Percentiles rank a stretch among this genome's conserved stretches.
Conservation (phyloP, 2,329 filamentous ascomycete genomes). For the Fusarium haematococcum region DNA sequence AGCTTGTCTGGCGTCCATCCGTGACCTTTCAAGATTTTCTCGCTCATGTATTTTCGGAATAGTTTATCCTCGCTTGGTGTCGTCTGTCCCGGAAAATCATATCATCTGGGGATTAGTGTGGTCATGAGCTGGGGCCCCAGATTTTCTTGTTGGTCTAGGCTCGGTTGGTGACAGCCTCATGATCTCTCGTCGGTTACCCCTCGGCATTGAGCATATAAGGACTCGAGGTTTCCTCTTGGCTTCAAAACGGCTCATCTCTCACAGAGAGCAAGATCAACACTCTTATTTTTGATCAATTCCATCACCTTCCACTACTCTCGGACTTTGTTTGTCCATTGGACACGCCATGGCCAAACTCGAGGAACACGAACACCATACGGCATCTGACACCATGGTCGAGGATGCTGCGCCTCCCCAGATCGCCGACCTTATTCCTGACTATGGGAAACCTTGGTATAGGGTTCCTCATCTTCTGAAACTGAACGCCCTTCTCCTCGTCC, state of each 20-base stretch:
- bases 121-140: slow-evolving; percentile 1
- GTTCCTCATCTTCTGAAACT: not conserved
- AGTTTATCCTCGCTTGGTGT: not conserved
- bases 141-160: not conserved
- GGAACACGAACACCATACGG: not conserved
- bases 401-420: not conserved
- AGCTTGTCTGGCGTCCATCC: not conserved
- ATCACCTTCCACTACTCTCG: not conserved
- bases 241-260: not conserved
- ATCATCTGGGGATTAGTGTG: not conserved
- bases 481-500: slow-evolving; percentile 49
- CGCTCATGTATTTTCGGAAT: not conserved
- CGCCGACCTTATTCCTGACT: not conserved
- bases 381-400: not conserved
- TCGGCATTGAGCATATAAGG: not conserved
- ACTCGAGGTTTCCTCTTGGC: not conserved
- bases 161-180: not conserved
- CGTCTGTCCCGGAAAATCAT: not conserved
- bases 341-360: not conserved
- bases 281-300: not conserved
- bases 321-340: not conserved
- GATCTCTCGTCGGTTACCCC: not conserved
- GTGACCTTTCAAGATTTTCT: not conserved
- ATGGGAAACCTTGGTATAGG: slow-evolving; percentile 6
- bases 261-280: not conserved